Conservation (phyloP, 1,284 basidiomycete genomes). For the Naganishia liquefaciens region DNA sequence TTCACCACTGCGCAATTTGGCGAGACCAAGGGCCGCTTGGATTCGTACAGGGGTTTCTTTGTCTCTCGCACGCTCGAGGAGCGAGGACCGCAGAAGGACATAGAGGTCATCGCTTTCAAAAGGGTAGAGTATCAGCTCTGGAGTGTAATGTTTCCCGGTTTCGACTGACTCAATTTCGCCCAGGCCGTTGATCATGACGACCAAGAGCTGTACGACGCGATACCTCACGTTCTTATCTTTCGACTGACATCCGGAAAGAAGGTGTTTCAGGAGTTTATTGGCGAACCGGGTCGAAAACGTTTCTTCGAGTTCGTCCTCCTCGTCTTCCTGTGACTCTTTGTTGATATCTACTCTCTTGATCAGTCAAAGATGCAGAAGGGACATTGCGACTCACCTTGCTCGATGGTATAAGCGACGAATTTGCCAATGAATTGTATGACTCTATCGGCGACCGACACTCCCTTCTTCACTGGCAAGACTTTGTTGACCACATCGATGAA, state of each 20-base stretch:
- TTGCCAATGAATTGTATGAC: slow-evolving; percentile 80
- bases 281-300: slow-evolving; percentile 73
- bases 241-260: slow-evolving; percentile 78
- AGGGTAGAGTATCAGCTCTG: neutral
- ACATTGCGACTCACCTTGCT: slow-evolving; percentile 64
- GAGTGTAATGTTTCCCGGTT: no score
- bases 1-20: slow-evolving; percentile 78
- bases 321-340: slow-evolving; percentile 49
- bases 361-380: slow-evolving; percentile 28
- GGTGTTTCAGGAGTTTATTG: slow-evolving; percentile 69
- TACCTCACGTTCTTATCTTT: slow-evolving; percentile 88
- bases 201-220: slow-evolving; percentile 74
- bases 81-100: slow-evolving; percentile 63
- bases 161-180: slow-evolving; percentile 77
- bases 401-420: slow-evolving; percentile 76
- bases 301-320: slow-evolving; percentile 69
- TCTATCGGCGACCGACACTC: slow-evolving; percentile 73
- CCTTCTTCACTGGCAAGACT: slow-evolving; percentile 80
- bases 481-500: slow-evolving; percentile 73
- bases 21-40: slow-evolving; percentile 80
- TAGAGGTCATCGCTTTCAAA: slow-evolving; percentile 75
- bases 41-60: slow-evolving; percentile 81
- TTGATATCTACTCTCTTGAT: slow-evolving; percentile 38
- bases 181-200: slow-evolving; percentile 74
- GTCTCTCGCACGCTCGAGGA: slow-evolving; percentile 79